These are phyloP conservation scores for Cicer arietinum DNA, from an alignment of 306 rosid genomes.

Conservation along the genomic window DNA sequence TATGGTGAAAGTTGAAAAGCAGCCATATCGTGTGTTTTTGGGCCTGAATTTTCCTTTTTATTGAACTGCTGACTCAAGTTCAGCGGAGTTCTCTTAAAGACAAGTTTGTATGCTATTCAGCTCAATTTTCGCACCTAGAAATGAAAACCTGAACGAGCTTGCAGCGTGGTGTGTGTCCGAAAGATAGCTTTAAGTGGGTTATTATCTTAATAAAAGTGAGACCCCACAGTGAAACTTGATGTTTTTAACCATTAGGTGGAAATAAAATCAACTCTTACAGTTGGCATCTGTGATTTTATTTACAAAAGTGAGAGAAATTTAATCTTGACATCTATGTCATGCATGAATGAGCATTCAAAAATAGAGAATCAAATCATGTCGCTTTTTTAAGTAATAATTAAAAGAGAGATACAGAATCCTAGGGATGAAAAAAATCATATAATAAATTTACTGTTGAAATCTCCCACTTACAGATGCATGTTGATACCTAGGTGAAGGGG, in stretches of 20 bases:
- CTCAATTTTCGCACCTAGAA: background rate
- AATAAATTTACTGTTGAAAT: slow-evolving; percentile 34
- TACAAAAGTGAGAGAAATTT: background rate
- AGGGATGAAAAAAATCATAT: slow-evolving; percentile 27
- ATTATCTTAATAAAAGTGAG: slow-evolving; percentile 13
- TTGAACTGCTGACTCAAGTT: slow-evolving; percentile 5
- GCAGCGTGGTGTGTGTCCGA: background rate
- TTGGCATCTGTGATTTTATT: slow-evolving; percentile 16
- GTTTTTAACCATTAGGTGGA: slow-evolving; percentile 11
- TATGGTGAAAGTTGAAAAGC: background rate
- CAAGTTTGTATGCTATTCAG: background rate
- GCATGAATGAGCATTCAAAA: slow-evolving; percentile 19
- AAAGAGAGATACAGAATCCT: slow-evolving; percentile 9
- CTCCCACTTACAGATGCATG: slow-evolving; percentile 92
- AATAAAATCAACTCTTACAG: slow-evolving; percentile 16
- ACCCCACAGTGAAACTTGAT: slow-evolving; percentile 6
- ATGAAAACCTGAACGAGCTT: background rate
- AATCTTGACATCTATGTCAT: slow-evolving; percentile 19
- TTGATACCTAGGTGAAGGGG: slow-evolving; percentile 96
- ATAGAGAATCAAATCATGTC: slow-evolving; percentile 25
- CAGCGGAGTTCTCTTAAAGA: background rate
- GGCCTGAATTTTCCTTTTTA: background rate
- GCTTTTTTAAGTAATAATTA: background rate
- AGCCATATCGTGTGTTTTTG: background rate
- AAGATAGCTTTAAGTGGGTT: slow-evolving; percentile 27